phyloP scores from a whole-genome alignment of 2,329 filamentous ascomycete species.

The Sarocladium strictum region DNA sequence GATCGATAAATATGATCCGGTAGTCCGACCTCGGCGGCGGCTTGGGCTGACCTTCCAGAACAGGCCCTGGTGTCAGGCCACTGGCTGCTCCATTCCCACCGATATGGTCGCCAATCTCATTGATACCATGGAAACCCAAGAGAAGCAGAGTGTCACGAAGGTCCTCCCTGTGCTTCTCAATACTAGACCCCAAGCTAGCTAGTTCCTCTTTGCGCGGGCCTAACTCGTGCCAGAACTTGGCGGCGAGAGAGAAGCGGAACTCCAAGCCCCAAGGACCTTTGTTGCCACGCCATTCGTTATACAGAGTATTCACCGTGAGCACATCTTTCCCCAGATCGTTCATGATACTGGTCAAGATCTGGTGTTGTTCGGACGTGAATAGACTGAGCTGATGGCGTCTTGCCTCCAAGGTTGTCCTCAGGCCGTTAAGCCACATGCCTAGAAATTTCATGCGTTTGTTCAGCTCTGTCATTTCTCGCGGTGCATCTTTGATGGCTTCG shows the following conservation, averaged over 20 bases:
- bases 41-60: not conserved
- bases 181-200: not conserved
- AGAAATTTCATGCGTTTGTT: slow-evolving; percentile 17
- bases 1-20: slow-evolving; percentile 22
- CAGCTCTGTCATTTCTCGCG: slow-evolving; percentile 18
- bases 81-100: not conserved
- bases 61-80: not conserved
- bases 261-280: slow-evolving; percentile 17
- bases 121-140: slow-evolving; percentile 3
- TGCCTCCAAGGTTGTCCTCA: slow-evolving; percentile 15
- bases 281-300: slow-evolving; percentile 15
- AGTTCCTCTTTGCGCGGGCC: slow-evolving; percentile 4
- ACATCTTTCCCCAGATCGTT: slow-evolving; percentile 16
- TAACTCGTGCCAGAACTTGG: slow-evolving; percentile 13
- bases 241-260: slow-evolving; percentile 16
- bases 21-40: slow-evolving; percentile 11
- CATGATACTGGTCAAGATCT: slow-evolving; percentile 17
- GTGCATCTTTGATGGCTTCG: slow-evolving; percentile 17
- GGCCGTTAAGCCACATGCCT: slow-evolving; percentile 13
- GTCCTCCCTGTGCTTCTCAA: not conserved
- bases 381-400: slow-evolving; percentile 9
- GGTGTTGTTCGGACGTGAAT: slow-evolving; percentile 13
- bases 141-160: not conserved
- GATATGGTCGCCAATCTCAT: not conserved
- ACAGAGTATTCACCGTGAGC: slow-evolving; percentile 17